phyloP scores from a whole-genome alignment of 2,329 filamentous ascomycete species.

The Colletotrichum lini region DNA sequence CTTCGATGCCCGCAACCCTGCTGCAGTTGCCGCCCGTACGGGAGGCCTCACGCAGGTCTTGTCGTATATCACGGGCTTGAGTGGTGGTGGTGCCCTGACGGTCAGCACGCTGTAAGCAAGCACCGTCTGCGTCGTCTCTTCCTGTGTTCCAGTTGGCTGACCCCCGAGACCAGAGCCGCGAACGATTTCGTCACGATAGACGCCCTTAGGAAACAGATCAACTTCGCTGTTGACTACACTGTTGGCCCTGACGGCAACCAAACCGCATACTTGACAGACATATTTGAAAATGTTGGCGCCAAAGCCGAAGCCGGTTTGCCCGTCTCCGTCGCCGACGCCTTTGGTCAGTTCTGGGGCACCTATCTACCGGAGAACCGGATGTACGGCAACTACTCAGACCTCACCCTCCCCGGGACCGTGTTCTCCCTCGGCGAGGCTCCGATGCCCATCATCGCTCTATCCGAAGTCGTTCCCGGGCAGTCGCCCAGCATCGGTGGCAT shows the following conservation, averaged over 20 bases:
- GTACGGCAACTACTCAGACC: constrained; percentile 46
- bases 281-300: constrained; percentile 45
- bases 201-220: constrained; percentile 41
- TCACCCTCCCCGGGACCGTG: constrained; percentile 38
- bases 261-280: constrained; percentile 36
- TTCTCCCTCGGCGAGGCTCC: constrained; percentile 46
- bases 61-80: constrained; percentile 47
- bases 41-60: constrained; percentile 48
- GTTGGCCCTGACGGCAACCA: constrained; percentile 40
- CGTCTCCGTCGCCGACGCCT: constrained; percentile 47
- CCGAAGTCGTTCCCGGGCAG: constrained; percentile 48
- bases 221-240: constrained; percentile 46
- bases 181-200: constrained; percentile 47
- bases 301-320: constrained; percentile 47
- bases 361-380: constrained; percentile 44
- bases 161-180: constrained; percentile 42
- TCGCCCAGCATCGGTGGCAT: constrained; percentile 48
- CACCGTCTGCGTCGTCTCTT: not conserved
- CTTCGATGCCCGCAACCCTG: constrained; percentile 46
- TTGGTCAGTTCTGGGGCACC: constrained; percentile 48
- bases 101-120: constrained; percentile 46
- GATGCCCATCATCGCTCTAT: constrained; percentile 48
- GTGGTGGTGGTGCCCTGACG: constrained; percentile 48
- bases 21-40: constrained; percentile 42
- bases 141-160: not conserved